phyloP scores from a whole-genome alignment of 2,329 filamentous ascomycete genomes.

The Venturia asperata region DNA sequence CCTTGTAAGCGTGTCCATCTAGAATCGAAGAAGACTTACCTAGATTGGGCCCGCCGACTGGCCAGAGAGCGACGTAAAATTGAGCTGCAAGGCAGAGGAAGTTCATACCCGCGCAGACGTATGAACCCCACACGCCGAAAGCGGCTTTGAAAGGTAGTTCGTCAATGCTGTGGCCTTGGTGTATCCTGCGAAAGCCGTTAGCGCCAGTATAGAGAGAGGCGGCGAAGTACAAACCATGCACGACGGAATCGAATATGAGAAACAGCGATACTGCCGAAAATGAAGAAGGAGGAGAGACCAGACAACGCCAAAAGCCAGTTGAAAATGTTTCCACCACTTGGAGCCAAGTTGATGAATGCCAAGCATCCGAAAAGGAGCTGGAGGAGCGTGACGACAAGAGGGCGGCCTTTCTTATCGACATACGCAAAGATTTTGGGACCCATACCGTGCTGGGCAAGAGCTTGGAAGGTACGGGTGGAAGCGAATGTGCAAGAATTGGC shows the following conservation, averaged over 20 bases:
- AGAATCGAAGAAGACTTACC: too few relatives aligned
- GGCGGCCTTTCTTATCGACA: slow-evolving; percentile 75
- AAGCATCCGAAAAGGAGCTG: slow-evolving; percentile 65
- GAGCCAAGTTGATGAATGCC: slow-evolving; percentile 59
- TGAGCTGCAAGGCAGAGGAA: slow-evolving; percentile 35
- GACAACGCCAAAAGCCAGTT: slow-evolving; percentile 74
- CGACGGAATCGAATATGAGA: slow-evolving; percentile 84
- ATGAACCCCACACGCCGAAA: slow-evolving; percentile 37
- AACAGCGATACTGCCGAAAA: slow-evolving; percentile 77
- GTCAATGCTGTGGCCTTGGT: slow-evolving; percentile 33
- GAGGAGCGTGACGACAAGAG: slow-evolving; percentile 63
- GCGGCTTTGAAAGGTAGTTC: slow-evolving; percentile 40
- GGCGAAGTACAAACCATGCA: slow-evolving; percentile 26
- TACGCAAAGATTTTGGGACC: slow-evolving; percentile 72
- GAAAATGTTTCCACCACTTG: slow-evolving; percentile 56
- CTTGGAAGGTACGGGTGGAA: slow-evolving; percentile 50
- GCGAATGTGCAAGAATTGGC: slow-evolving; percentile 54
- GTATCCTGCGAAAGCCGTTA: slow-evolving; percentile 5
- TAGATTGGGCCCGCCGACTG: slow-evolving; percentile 20
- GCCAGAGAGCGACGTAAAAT: slow-evolving; percentile 32
- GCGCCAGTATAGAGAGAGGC: not conserved
- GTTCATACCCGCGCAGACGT: slow-evolving; percentile 35
- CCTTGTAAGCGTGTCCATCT: too few relatives aligned
- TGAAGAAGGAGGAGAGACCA: slow-evolving; percentile 67
- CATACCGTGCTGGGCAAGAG: slow-evolving; percentile 47